phyloP scores from a whole-genome alignment of 306 rosid genomes.

The Glycine soja region DNA sequence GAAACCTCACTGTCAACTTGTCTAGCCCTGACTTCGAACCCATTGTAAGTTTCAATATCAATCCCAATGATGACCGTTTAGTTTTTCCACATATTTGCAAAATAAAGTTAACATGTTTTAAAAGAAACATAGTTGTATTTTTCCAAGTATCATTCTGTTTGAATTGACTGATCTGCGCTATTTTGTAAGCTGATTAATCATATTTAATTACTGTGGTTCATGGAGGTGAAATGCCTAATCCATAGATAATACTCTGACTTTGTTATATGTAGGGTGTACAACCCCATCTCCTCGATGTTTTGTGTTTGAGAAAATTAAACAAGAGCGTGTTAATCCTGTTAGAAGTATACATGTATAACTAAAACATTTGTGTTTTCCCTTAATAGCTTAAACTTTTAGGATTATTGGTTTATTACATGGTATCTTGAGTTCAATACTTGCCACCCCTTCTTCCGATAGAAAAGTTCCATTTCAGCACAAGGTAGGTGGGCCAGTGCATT shows the following conservation, averaged over 20 bases:
- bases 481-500: not conserved
- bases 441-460: not conserved
- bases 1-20: constrained; percentile 83
- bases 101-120: not conserved
- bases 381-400: not conserved
- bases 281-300: not conserved
- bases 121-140: not conserved
- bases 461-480: not conserved
- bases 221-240: not conserved
- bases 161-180: constrained; percentile 15
- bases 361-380: not conserved
- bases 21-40: constrained; percentile 82
- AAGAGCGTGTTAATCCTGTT: not conserved
- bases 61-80: not conserved
- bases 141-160: constrained; percentile 35
- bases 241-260: not conserved
- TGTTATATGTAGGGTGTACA: constrained; percentile 2
- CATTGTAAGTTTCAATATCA: constrained; percentile 60
- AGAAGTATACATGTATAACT: not conserved
- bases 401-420: not conserved
- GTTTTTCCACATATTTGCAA: constrained; percentile 22
- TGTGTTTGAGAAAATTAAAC: not conserved
- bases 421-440: constrained; percentile 6
- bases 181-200: not conserved
- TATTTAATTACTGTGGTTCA: not conserved